Base-by-base conservation (phyloP, 1,284 basidiomycete genomes). In the Microstroma glucosiphilum region DNA sequence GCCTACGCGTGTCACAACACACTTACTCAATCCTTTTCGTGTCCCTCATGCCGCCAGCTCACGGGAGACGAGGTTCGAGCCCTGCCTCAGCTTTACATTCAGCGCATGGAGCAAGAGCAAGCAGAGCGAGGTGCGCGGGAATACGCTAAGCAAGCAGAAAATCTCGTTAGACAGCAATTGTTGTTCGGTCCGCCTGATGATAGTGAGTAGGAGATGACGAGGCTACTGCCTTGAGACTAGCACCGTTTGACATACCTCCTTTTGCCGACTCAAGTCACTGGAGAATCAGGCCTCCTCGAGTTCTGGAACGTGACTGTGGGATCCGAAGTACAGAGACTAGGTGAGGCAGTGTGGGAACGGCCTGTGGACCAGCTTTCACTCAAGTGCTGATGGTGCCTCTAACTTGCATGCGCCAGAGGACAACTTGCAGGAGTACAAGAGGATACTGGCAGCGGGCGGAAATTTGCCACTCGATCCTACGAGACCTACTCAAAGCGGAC, bases 251-350 rank as follows among this genome's bases (percentile, higher is more conserved):
- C 43, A 6, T 21, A 3, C 43, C 43, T 48, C 43, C 17, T 21
- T 6, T 21, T 21, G 43, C 43, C 15, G 6, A 3, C 17, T 21
- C 15, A 48, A 48, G 43, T 48, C 15, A 48, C 4, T 4, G 43
- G 21, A 21, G 43, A 21, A 48, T 48, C 51, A 4, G 13, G 13
- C 19, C 51, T 54, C 7, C 13, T 54, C 51, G 51, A 54, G 21
- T 54, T 19, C 13, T 54, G 51, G 51, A 21, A 54, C n/a, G 51
- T 54, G 8, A 54, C 51, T 25, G 51, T 54, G 13, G 51, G 51
- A 15, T 19, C 51, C 6, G 51, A 54, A 26, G 51, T 25, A 54
- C 21, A 54, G 51, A 13, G 51, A 19, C 7, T 54, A 6, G 51
- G 51, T 54, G 51, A 21, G n/a, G 49, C 49, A 25, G 51, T 26